Evolutionary conservation across 2,329 filamentous ascomycete species (phyloP).

Genomic region (Sclerotiophoma versabilis): DNA sequence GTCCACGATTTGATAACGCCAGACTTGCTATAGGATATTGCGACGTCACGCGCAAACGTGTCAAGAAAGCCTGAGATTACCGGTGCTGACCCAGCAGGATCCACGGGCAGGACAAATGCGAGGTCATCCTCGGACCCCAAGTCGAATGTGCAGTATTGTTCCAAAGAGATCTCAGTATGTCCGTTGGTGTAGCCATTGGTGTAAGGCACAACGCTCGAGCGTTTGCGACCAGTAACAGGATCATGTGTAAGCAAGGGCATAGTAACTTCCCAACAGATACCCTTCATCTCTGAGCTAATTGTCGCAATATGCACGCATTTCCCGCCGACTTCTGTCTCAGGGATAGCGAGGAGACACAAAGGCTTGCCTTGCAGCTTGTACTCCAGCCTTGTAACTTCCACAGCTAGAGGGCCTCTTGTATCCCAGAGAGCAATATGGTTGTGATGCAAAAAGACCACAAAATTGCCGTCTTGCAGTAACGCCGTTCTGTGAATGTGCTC

Average conservation of each 20-base stretch:
- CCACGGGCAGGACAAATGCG: constrained; percentile 75
- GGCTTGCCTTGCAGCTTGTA: constrained; percentile 74
- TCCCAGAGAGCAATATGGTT: constrained; percentile 80
- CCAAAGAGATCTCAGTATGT: constrained; percentile 55
- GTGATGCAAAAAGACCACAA: constrained; percentile 80
- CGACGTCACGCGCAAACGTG: constrained; percentile 83
- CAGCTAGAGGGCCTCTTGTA: constrained; percentile 66
- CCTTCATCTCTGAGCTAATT: constrained; percentile 77
- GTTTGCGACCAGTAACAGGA: constrained; percentile 36
- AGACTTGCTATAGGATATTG: constrained; percentile 79
- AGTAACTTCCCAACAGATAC: constrained; percentile 80
- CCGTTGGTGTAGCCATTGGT: constrained; percentile 43
- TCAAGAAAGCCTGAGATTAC: constrained; percentile 81
- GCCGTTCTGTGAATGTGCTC: constrained; percentile 82
- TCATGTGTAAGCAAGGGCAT: constrained; percentile 59
- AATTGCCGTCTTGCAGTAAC: constrained; percentile 77
- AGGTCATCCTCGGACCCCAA: constrained; percentile 64
- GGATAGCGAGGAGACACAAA: constrained; percentile 79
- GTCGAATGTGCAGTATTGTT: constrained; percentile 75
- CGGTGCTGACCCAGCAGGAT: constrained; percentile 78
- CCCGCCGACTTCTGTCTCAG: constrained; percentile 65
- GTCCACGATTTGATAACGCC: constrained; percentile 87
- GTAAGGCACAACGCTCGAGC: constrained; percentile 27
- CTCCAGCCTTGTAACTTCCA: constrained; percentile 63
- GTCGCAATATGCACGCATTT: constrained; percentile 73